Evolutionary conservation across 805 yeast species (phyloP).

Genomic region (Schwanniomyces vanrijiae): DNA sequence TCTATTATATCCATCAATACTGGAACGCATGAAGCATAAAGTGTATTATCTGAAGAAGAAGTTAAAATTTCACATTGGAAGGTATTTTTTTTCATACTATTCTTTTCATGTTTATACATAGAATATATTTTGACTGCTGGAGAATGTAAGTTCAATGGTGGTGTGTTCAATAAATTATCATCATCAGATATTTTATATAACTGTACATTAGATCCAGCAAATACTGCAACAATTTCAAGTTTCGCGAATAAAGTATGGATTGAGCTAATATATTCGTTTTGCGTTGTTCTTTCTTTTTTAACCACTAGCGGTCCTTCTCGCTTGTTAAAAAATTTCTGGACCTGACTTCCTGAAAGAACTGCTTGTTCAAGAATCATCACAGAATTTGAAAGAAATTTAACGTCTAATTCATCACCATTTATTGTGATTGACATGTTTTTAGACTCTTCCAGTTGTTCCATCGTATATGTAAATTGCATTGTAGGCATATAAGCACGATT

Average conservation of each 20-base stretch:
- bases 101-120: conserved; percentile 47
- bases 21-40: conserved; percentile 78
- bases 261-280: conserved; percentile 8
- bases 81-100: conserved; percentile 40
- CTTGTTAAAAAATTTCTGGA: conserved; percentile 35
- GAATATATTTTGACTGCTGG: conserved; percentile 69
- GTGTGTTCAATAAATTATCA: conserved; percentile 35
- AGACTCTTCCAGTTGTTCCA: conserved; percentile 24
- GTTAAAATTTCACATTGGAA: conserved; percentile 56
- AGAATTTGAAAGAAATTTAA: conserved; percentile 58
- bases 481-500: conserved; percentile 70
- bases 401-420: conserved; percentile 70
- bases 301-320: conserved; percentile 14
- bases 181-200: conserved; percentile 47
- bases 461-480: conserved; percentile 56
- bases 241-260: conserved; percentile 29
- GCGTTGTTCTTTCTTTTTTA: conserved; percentile 2
- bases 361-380: conserved; percentile 54
- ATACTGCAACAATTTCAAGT: conserved; percentile 52
- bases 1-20: conserved; percentile 60
- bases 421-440: conserved; percentile 50
- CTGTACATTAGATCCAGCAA: conserved; percentile 68
- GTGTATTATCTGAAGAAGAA: conserved; percentile 67
- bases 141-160: conserved; percentile 61
- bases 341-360: conserved; percentile 44